Percentiles rank a stretch among this genome's conserved stretches.
Evolutionary conservation across 2,329 filamentous ascomycete species (phyloP).

Genomic region (Microsporum canis): DNA sequence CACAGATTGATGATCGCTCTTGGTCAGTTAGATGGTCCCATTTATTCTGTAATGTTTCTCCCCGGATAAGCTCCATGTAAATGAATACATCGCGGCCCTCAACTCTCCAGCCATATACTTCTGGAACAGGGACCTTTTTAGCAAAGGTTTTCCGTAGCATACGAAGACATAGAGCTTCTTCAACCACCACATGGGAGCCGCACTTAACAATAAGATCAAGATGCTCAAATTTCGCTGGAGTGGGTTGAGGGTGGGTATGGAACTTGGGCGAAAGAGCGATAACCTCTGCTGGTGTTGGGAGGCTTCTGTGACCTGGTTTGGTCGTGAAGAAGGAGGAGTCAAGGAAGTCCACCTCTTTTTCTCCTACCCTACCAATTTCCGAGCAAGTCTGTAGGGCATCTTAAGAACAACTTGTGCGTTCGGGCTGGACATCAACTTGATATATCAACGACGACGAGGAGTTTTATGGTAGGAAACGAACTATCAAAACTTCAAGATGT

Average conservation of each 20-base stretch:
- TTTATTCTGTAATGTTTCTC: conserved; percentile 19
- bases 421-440: not conserved
- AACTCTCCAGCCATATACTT: conserved; percentile 28
- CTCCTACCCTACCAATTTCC: not conserved
- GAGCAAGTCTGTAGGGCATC: not conserved
- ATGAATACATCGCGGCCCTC: conserved; percentile 20
- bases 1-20: conserved; percentile 14
- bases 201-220: conserved; percentile 20
- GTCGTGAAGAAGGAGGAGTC: conserved; percentile 20
- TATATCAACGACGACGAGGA: too few relatives aligned
- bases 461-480: too few relatives aligned
- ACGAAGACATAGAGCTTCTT: conserved; percentile 20
- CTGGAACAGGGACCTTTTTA: conserved; percentile 25
- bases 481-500: too few relatives aligned
- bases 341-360: conserved; percentile 18
- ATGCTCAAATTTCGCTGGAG: conserved; percentile 15
- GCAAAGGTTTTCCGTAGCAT: conserved; percentile 15
- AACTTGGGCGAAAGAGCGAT: conserved; percentile 14
- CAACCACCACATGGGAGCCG: conserved; percentile 14
- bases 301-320: conserved; percentile 5
- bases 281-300: conserved; percentile 18
- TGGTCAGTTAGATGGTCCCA: conserved; percentile 16
- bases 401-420: not conserved
- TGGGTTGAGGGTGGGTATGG: conserved; percentile 7
- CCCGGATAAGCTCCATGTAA: conserved; percentile 25